These are phyloP conservation scores for Saturnispora serradocipensis DNA, from an alignment of 805 yeast species.

Conservation along the genomic window DNA sequence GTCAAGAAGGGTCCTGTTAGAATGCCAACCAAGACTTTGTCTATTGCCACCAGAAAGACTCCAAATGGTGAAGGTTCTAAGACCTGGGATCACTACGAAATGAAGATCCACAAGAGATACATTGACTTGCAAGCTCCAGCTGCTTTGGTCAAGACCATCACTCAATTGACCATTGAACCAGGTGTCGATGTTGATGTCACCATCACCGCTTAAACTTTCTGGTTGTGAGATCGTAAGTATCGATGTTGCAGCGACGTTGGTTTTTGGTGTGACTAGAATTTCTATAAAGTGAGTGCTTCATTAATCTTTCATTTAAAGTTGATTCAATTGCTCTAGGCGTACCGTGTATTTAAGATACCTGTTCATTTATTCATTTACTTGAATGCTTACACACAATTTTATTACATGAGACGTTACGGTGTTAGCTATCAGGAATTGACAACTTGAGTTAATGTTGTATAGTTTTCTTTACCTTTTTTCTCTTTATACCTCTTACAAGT, in stretches of 20 bases:
- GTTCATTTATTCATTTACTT: slow-evolving; percentile 16
- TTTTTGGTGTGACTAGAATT: not conserved
- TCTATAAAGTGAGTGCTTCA: not conserved
- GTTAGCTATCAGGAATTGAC: slow-evolving; percentile 47
- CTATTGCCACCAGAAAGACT: slow-evolving; percentile 99
- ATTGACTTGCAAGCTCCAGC: slow-evolving; percentile 98
- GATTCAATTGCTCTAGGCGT: slow-evolving; percentile 43
- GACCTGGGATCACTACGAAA: slow-evolving; percentile 99
- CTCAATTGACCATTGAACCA: slow-evolving; percentile 97
- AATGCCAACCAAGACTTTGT: slow-evolving; percentile 98
- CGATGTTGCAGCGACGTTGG: not conserved
- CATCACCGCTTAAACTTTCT: slow-evolving; percentile 60
- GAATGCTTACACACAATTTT: slow-evolving; percentile 11
- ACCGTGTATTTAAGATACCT: slow-evolving; percentile 37
- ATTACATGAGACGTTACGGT: slow-evolving; percentile 45
- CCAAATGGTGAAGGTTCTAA: slow-evolving; percentile 99
- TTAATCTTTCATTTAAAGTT: not conserved
- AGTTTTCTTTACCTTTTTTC: not conserved
- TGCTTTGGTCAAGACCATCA: slow-evolving; percentile 84
- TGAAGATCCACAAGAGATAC: slow-evolving; percentile 99
- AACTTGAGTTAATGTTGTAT: not conserved
- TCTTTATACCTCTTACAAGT: not conserved
- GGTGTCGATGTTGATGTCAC: slow-evolving; percentile 98
- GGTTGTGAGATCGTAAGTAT: not conserved
- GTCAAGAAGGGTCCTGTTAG: slow-evolving; percentile 98